Evolutionary conservation across 2,329 filamentous ascomycete genomes (phyloP).

Genomic region (Aspergillaceae sp.): DNA sequence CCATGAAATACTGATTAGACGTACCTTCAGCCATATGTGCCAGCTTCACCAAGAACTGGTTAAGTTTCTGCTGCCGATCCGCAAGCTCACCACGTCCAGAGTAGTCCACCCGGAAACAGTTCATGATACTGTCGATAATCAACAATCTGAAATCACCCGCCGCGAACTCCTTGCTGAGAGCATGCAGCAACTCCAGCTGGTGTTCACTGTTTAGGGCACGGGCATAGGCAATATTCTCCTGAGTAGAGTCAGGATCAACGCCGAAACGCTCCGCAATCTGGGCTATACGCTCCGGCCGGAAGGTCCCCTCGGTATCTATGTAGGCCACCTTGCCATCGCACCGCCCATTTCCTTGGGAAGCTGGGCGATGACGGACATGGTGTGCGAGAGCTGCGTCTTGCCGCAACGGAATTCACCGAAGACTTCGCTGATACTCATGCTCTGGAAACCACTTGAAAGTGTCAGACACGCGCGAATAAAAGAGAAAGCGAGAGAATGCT

Average conservation of each 20-base stretch:
- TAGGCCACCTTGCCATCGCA: slow-evolving; percentile 61
- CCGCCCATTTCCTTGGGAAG: slow-evolving; percentile 52
- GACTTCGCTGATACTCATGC: slow-evolving; percentile 57
- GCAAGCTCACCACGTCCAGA: slow-evolving; percentile 58
- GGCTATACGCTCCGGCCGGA: slow-evolving; percentile 57
- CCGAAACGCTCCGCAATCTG: slow-evolving; percentile 61
- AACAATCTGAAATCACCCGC: slow-evolving; percentile 57
- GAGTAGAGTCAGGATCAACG: slow-evolving; percentile 49
- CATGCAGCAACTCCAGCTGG: slow-evolving; percentile 56
- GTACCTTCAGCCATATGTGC: slow-evolving; percentile 56
- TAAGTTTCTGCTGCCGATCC: slow-evolving; percentile 60
- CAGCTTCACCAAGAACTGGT: slow-evolving; percentile 55
- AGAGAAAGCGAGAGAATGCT: background rate
- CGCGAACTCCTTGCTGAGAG: slow-evolving; percentile 52
- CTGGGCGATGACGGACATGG: slow-evolving; percentile 57
- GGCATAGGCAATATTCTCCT: slow-evolving; percentile 60
- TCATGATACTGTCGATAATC: slow-evolving; percentile 63
- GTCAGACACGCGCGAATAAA: background rate
- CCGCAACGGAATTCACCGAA: slow-evolving; percentile 47
- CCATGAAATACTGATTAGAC: slow-evolving; percentile 2
- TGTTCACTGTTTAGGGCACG: slow-evolving; percentile 59
- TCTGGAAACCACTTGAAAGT: slow-evolving; percentile 54
- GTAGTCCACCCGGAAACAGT: slow-evolving; percentile 60
- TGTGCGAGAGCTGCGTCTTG: slow-evolving; percentile 62
- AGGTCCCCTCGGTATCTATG: slow-evolving; percentile 60